Conservation (phyloP, 495 filamentous ascomycete species). For the Penicillium tannophilum region DNA sequence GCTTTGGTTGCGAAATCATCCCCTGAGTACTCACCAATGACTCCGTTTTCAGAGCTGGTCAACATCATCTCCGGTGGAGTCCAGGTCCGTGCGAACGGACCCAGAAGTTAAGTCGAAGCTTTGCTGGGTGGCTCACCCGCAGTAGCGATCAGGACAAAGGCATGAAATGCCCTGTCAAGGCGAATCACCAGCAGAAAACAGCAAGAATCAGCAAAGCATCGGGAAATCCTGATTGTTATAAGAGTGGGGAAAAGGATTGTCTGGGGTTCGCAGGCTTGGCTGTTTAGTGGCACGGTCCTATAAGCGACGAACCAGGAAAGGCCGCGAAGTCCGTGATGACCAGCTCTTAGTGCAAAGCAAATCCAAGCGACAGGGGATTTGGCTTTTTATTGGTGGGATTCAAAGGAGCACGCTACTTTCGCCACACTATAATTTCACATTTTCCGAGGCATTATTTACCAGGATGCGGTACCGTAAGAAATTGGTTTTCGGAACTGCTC, state of each 20-base stretch:
- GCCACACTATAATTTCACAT: neutral
- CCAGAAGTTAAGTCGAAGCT: neutral
- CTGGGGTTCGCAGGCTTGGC: conserved; percentile 1
- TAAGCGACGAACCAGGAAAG: conserved; percentile 7
- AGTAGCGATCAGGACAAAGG: neutral
- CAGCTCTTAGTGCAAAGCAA: neutral
- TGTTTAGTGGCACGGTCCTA: conserved; percentile 3
- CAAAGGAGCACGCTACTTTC: neutral
- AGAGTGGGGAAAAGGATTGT: neutral
- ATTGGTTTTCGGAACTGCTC: neutral
- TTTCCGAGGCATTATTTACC: too few relatives aligned
- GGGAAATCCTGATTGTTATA: neutral
- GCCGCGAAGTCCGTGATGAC: conserved; percentile 6
- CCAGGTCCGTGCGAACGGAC: neutral
- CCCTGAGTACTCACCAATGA: conserved; percentile 18
- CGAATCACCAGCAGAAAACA: conserved; percentile 1
- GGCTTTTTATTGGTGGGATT: neutral
- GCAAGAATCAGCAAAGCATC: neutral
- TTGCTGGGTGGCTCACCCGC: conserved; percentile 3
- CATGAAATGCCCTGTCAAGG: conserved; percentile 3
- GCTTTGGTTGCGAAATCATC: conserved; percentile 15
- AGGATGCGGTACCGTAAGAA: neutral
- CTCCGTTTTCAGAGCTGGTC: conserved; percentile 7
- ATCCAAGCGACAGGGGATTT: neutral
- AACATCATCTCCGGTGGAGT: conserved; percentile 6